A percentile compares a stretch with the other conserved stretches of the same genome.
Conservation (phyloP, 768 basidiomycete species). For the Leccinum variicolor region DNA sequence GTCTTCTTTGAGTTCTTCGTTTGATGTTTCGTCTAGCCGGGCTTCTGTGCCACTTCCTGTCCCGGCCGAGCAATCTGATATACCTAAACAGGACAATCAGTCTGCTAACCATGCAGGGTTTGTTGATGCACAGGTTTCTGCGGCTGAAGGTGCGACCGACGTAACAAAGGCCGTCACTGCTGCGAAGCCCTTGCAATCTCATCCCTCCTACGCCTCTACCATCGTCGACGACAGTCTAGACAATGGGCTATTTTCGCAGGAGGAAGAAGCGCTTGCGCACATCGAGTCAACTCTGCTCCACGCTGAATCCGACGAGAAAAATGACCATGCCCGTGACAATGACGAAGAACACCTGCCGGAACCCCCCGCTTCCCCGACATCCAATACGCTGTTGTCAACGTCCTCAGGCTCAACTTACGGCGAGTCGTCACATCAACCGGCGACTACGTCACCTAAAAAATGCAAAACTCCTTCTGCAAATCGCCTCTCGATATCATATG, state of each 20-base stretch:
- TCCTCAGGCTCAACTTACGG: constrained; percentile 40
- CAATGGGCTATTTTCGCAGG: constrained; percentile 25
- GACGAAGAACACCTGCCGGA: constrained; percentile 52
- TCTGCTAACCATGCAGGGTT: constrained; percentile 47
- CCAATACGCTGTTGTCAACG: constrained; percentile 42
- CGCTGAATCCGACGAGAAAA: constrained; percentile 16
- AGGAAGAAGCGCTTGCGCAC: constrained; percentile 22
- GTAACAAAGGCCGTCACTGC: constrained; percentile 5
- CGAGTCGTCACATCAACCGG: constrained; percentile 39
- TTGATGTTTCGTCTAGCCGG: constrained; percentile 48
- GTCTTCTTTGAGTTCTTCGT: constrained; percentile 32
- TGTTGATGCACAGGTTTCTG: constrained; percentile 42
- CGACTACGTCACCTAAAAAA: constrained; percentile 28
- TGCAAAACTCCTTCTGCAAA: constrained; percentile 67
- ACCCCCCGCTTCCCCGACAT: constrained; percentile 55
- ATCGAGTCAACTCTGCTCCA: constrained; percentile 21
- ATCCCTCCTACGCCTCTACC: constrained; percentile 49
- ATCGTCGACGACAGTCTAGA: constrained; percentile 45
- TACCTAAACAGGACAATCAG: constrained; percentile 42
- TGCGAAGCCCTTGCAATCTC: constrained; percentile 38
- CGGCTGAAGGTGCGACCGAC: background rate
- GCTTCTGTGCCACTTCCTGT: constrained; percentile 31
- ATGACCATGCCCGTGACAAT: constrained; percentile 14
- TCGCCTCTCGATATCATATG: constrained; percentile 93
- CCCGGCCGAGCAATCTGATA: constrained; percentile 29